Percentiles rank a stretch among this genome's conserved stretches.
phyloP scores from a whole-genome alignment of 2,329 filamentous ascomycete species.

The Penicillium capsulatum region DNA sequence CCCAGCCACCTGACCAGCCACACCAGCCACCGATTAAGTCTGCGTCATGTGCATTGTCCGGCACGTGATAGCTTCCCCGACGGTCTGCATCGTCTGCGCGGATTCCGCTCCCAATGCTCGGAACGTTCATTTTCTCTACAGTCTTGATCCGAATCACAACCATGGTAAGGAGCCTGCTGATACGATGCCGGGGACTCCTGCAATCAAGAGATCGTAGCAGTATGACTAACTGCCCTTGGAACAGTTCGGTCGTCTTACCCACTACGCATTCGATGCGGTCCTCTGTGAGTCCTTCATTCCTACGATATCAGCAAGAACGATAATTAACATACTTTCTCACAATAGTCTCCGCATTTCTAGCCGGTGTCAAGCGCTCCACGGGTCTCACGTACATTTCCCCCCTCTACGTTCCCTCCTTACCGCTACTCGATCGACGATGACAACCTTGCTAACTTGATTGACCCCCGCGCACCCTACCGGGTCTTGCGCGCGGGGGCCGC shows the following conservation, averaged over 20 bases:
- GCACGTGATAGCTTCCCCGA: background rate
- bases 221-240: slow-evolving; percentile 3
- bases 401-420: slow-evolving; percentile 15
- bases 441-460: slow-evolving; percentile 26
- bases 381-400: slow-evolving; percentile 81
- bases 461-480: slow-evolving; percentile 26
- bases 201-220: background rate
- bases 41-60: too few species aligned
- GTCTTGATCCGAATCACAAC: too few species aligned
- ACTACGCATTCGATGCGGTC: slow-evolving; percentile 28
- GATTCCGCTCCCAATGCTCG: background rate
- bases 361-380: slow-evolving; percentile 94
- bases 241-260: slow-evolving; percentile 25
- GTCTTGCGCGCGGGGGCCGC: slow-evolving; percentile 30
- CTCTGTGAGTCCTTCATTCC: slow-evolving; percentile 19
- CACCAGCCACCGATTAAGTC: too few species aligned
- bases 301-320: background rate
- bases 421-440: background rate
- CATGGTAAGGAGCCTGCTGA: too few species aligned
- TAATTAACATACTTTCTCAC: background rate
- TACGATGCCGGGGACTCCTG: too few species aligned
- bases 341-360: slow-evolving; percentile 88
- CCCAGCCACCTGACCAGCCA: too few species aligned
- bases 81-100: background rate
- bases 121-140: too few species aligned